phyloP scores from a whole-genome alignment of 192 early-diverging fungal genomes.

The Dissophora globulifera region DNA sequence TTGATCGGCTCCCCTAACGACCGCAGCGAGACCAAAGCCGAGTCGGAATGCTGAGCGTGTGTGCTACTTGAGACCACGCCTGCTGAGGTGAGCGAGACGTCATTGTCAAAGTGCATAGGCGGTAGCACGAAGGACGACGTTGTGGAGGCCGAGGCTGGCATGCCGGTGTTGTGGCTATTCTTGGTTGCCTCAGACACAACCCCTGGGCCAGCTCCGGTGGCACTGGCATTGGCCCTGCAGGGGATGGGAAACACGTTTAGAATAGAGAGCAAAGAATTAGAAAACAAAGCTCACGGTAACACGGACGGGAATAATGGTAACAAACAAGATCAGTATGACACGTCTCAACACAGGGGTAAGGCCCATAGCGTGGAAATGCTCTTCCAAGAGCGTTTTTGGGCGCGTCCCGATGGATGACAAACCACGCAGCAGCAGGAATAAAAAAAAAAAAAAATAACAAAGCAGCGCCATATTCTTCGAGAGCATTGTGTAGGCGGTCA shows the following conservation, averaged over 20 bases:
- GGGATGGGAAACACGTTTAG: constrained; percentile 8
- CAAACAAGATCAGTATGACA: constrained; percentile 19
- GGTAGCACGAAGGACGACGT: constrained; percentile 25
- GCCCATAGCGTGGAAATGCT: constrained; percentile 13
- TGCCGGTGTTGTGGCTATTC: constrained; percentile 3
- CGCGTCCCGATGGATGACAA: constrained; percentile 6
- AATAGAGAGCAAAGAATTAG: neutral
- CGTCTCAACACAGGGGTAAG: constrained; percentile 14
- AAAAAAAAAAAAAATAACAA: constrained; percentile 1
- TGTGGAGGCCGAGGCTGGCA: neutral
- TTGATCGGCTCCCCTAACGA: constrained; percentile 8
- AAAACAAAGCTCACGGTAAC: constrained; percentile 11
- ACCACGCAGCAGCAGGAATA: constrained; percentile 7
- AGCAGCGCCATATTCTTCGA: neutral
- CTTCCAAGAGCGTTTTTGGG: neutral
- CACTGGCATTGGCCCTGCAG: constrained; percentile 18
- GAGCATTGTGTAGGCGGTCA: neutral
- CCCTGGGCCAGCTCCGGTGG: constrained; percentile 2
- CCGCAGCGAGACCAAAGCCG: constrained; percentile 1
- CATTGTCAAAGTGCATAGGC: constrained; percentile 14
- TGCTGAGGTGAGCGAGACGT: neutral
- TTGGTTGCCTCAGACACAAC: constrained; percentile 1
- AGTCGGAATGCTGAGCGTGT: neutral
- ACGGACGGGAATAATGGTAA: constrained; percentile 29
- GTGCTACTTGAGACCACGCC: neutral